Conservation (phyloP, 176 grass and related monocot species). For the Rhynchospora pubera region DNA sequence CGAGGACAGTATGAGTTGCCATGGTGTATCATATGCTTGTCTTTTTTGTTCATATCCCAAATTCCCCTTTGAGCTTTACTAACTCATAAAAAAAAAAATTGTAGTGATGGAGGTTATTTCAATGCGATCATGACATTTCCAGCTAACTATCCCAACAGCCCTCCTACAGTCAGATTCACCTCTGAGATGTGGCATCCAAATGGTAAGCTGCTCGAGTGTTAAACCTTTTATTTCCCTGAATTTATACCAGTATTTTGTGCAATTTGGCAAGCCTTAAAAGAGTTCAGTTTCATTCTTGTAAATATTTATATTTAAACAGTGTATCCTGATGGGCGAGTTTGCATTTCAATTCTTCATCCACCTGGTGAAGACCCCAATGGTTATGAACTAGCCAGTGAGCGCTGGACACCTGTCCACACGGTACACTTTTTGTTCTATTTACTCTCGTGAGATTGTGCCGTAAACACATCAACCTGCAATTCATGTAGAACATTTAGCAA, state of each 20-base stretch:
- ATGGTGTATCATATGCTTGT: not conserved
- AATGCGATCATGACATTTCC: constrained; percentile 96
- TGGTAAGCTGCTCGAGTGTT: constrained; percentile 33
- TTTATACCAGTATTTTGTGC: not conserved
- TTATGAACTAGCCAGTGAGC: constrained; percentile 92
- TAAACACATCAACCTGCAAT: not conserved
- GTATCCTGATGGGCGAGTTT: constrained; percentile 82
- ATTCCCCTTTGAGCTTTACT: not conserved
- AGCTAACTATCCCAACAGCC: constrained; percentile 90
- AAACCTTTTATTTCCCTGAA: not conserved
- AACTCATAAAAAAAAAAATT: constrained; percentile 13
- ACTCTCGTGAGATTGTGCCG: not conserved
- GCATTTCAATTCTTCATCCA: constrained; percentile 97
- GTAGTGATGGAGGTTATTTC: constrained; percentile 87
- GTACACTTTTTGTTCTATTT: constrained; percentile 29
- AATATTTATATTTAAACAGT: constrained; percentile 34
- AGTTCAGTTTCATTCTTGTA: constrained; percentile 9
- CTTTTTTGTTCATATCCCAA: not conserved
- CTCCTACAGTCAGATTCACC: constrained; percentile 87
- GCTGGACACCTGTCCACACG: constrained; percentile 94
- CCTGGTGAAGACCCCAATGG: constrained; percentile 95
- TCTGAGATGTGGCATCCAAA: constrained; percentile 99
- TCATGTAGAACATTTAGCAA: not conserved
- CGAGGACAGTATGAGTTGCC: not conserved
- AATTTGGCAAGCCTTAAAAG: not conserved